phyloP scores from a whole-genome alignment of 2,329 filamentous ascomycete genomes.

The Neonectria sp. region DNA sequence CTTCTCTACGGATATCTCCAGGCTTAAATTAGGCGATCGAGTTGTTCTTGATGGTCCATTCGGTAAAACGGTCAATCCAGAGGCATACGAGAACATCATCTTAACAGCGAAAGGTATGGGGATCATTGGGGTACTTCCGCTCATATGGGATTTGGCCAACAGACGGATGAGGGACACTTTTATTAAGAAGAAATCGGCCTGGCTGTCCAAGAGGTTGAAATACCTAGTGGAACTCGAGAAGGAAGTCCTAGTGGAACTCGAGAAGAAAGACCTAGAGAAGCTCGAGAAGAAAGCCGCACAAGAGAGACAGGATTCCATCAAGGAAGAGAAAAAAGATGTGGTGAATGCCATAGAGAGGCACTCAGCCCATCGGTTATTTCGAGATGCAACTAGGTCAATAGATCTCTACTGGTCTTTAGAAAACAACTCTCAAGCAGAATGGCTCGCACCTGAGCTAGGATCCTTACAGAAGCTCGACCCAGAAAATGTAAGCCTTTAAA shows the following conservation, averaged over 20 bases:
- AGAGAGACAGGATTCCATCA: background rate
- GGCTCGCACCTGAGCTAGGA: background rate
- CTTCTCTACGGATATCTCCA: too few relatives aligned
- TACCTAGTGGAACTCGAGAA: background rate
- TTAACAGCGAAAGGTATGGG: slow-evolving; percentile 28
- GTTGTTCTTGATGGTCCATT: slow-evolving; percentile 25
- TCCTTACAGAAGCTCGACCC: slow-evolving; percentile 14
- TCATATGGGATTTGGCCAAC: slow-evolving; percentile 12
- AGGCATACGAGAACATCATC: slow-evolving; percentile 23
- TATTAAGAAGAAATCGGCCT: slow-evolving; percentile 5
- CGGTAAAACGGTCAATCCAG: background rate
- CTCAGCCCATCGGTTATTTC: slow-evolving; percentile 11
- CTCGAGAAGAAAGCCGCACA: too few relatives aligned
- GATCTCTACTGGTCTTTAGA: slow-evolving; percentile 26
- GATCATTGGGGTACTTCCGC: slow-evolving; percentile 13
- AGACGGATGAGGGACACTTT: slow-evolving; percentile 11
- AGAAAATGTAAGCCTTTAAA: slow-evolving; percentile 5
- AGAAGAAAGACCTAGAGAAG: too few relatives aligned
- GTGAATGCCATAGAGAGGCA: background rate
- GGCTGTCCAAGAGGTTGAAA: background rate
- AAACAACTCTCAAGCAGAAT: slow-evolving; percentile 20
- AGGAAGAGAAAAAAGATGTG: background rate
- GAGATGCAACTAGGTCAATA: slow-evolving; percentile 16
- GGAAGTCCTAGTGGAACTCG: too few relatives aligned
- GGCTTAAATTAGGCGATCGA: background rate